phyloP scores from a whole-genome alignment of 495 filamentous ascomycete genomes.

The Aspergillus biplanus region DNA sequence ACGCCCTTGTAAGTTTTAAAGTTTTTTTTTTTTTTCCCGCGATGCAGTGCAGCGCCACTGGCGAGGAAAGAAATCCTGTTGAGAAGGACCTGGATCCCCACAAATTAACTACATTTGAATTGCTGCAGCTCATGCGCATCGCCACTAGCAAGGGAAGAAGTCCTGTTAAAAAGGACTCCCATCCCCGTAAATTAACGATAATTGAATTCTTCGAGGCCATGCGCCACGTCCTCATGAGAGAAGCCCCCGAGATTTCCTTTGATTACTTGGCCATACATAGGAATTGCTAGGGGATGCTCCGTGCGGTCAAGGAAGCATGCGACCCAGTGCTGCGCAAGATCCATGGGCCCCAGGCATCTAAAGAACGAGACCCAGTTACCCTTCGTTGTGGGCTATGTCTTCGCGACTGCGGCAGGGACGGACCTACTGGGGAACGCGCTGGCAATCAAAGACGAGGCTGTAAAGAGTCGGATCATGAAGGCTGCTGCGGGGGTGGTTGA shows the following conservation, averaged over 20 bases:
- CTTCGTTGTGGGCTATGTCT: constrained; percentile 43
- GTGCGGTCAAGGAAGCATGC: constrained; percentile 32
- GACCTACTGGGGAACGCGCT: neutral
- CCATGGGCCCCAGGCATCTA: constrained; percentile 37
- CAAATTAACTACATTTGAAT: too few species aligned
- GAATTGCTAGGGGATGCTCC: constrained; percentile 40
- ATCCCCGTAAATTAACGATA: too few species aligned
- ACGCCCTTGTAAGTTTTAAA: too few species aligned
- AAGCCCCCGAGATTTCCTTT: constrained; percentile 34
- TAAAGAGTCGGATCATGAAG: neutral
- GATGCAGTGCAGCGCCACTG: too few species aligned
- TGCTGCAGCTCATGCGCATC: too few species aligned
- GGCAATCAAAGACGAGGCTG: neutral
- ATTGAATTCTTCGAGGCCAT: too few species aligned
- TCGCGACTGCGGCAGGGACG: constrained; percentile 33
- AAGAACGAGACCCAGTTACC: constrained; percentile 42
- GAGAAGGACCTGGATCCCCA: too few species aligned
- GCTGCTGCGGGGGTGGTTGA: neutral
- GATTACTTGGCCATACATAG: constrained; percentile 42
- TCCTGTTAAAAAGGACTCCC: too few species aligned
- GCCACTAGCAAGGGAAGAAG: too few species aligned
- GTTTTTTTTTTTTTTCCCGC: too few species aligned
- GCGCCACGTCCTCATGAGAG: too few species aligned
- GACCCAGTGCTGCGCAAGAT: constrained; percentile 30
- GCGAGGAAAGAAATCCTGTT: too few species aligned